Evolutionary conservation across 2,329 filamentous ascomycete species (phyloP), one percentile per base, ranked within the genome.

Genomic region (Helminthosporium solani): DNA sequence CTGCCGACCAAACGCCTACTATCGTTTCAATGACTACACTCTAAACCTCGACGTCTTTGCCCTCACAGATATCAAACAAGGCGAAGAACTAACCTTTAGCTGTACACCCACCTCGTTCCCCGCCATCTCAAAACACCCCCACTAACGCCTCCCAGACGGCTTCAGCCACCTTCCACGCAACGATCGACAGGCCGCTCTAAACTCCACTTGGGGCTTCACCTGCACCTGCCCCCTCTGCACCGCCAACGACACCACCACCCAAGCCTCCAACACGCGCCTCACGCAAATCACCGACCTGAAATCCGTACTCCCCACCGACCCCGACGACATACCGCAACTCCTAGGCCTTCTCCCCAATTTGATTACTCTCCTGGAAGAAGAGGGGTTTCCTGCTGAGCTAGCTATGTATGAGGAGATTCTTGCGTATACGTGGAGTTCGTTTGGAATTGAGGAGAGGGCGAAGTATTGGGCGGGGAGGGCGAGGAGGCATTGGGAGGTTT

Each of bases 1-100:
- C 28, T 69, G 66, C 42, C 59, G 66, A 15, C 62, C 61, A 14
- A 69, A 67, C 25, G 55, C 66, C 1, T 54, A 58, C 41, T 68
- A 65, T 46, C 62, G 64, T 31, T 67, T 69, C 53, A 49, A 64
- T 43, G 55, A 63, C 49, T 55, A 49, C 19, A 61, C 60, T 0
- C 47, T 69, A 2, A 53, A 45, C 15, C 56, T 64, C 7, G 58
- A 61, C 7, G 53, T 66, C 18, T 58, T 65, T 42, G 58, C 64
- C 7, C 49, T 68, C 5, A 54, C 42, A 11, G 53, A 61, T 15
- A 63, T 69, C 42, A 52, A 57, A 20, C 50, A 57, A 1, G 57
- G 59, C 21, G 57, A 66, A 30, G 66, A 69, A 40, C 46, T 69
- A 7, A 60, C 60, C 7, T 46, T 63, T 36, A 64, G 53, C 46